Evolutionary conservation across 2,329 filamentous ascomycete species (phyloP).

Genomic region (Fonsecaea erecta): DNA sequence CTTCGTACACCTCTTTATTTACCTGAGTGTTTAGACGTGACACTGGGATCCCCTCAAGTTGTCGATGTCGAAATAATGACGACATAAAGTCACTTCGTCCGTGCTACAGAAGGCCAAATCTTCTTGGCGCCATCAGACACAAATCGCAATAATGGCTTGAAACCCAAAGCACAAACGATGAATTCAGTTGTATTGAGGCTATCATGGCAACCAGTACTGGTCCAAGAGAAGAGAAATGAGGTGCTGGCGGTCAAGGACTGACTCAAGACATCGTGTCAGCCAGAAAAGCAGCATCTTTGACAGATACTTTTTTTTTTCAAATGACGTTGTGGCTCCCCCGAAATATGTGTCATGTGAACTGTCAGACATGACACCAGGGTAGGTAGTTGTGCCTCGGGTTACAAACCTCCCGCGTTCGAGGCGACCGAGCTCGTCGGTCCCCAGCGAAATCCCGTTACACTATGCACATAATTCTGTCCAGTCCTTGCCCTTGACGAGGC

Average conservation of each 20-base stretch:
- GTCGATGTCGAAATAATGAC: slow-evolving; percentile 19
- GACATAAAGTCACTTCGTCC: slow-evolving; percentile 11
- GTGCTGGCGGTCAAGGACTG: not conserved
- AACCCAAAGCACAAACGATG: not conserved
- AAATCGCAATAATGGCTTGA: not conserved
- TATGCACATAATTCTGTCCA: not conserved
- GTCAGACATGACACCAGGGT: not conserved
- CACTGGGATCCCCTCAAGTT: not conserved
- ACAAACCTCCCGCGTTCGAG: not conserved
- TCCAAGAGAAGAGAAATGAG: not conserved
- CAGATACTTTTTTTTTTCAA: not conserved
- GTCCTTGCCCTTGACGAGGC: not conserved
- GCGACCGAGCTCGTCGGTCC: not conserved
- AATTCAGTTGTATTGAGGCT: not conserved
- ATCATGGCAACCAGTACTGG: not conserved
- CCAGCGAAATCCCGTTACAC: not conserved
- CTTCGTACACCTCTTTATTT: too few relatives aligned
- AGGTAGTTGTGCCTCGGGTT: not conserved
- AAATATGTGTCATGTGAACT: too few relatives aligned
- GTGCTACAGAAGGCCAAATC: not conserved
- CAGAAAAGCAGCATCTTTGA: not conserved
- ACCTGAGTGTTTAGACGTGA: not conserved
- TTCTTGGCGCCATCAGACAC: not conserved
- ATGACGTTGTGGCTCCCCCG: not conserved
- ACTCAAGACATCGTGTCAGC: not conserved